Conservation (phyloP, 805 yeast genomes). For the Lipomyces spencermartinsiae region DNA sequence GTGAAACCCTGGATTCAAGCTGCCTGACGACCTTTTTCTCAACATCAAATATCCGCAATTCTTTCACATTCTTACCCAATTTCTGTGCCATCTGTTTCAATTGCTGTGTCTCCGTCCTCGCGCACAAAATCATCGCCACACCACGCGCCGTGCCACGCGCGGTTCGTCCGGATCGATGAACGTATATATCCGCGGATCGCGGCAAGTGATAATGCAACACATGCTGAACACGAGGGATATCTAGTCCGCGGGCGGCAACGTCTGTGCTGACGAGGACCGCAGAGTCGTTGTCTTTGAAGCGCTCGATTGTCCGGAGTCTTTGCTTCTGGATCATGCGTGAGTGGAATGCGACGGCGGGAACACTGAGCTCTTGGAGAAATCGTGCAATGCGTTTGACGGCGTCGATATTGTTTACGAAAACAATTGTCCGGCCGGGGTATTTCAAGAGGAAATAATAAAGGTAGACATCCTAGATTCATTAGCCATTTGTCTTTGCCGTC, state of each 20-base stretch:
- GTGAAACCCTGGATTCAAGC: slow-evolving; percentile 66
- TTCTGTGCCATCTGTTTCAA: slow-evolving; percentile 78
- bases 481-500: background rate
- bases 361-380: slow-evolving; percentile 68
- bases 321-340: slow-evolving; percentile 96
- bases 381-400: slow-evolving; percentile 87
- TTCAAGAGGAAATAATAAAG: slow-evolving; percentile 83
- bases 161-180: slow-evolving; percentile 98
- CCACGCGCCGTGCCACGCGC: slow-evolving; percentile 90
- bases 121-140: slow-evolving; percentile 90
- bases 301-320: slow-evolving; percentile 82
- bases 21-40: slow-evolving; percentile 77
- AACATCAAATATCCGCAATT: slow-evolving; percentile 70
- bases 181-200: slow-evolving; percentile 89
- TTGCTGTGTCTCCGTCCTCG: slow-evolving; percentile 92
- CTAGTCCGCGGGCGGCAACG: slow-evolving; percentile 98
- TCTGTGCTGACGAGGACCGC: slow-evolving; percentile 87
- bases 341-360: slow-evolving; percentile 77
- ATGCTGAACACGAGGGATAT: slow-evolving; percentile 87
- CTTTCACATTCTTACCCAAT: slow-evolving; percentile 54
- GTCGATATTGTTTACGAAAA: slow-evolving; percentile 94
- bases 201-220: slow-evolving; percentile 97
- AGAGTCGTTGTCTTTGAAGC: slow-evolving; percentile 59
- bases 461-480: slow-evolving; percentile 62
- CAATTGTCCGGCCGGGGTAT: slow-evolving; percentile 88